Base-by-base conservation (phyloP, 345 rosid genomes). In the Ceriops decandra region DNA sequence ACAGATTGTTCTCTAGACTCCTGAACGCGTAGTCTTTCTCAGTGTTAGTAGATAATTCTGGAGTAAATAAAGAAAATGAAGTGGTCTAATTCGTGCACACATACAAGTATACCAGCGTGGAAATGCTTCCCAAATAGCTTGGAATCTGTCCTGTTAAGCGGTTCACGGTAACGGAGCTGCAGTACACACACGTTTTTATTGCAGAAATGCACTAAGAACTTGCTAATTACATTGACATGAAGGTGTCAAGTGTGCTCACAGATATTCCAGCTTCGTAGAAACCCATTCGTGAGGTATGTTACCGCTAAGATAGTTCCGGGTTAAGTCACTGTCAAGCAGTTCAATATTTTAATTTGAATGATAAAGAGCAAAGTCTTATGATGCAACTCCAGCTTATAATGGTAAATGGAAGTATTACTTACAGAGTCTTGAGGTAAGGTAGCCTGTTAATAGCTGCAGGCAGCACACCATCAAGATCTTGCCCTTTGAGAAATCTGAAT, bases 251-350 rank as follows among this genome's bases (percentile, higher is more conserved):
- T 11, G 10, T 9, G 36, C 74, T 72, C 57, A 81, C 84, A 81
- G 63, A 8, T 27, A 57, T 19, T 72, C 64, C 79, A 81, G 67
- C 51, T 68, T 73, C 63, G 67, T 20, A 32, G 86, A 68, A 70
- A 80, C 74, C 86, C 85, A 82, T 72, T 82, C 80, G 17, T n/a
- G 72, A 2, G 88, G 88, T 73, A 85, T 77, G 57, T 76, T 59
- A 52, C 88, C 85, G 35, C 57, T 72, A 38, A 85, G 75, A 53
- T 68, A 79, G 79, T 85, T 85, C 58, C 42, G 57, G 63, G 74
- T 2, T 30, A 75, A 64, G 72, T 77, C 70, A 28, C 88, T 85
- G 69, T 27, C 58, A 68, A 63, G 20, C 22, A 66, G 49, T 22
- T n/a, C 60, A 60, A 20, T 38, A n/a, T 8, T 61, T 60, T 31